Evolutionary conservation across 202 grass and related monocot genomes (phyloP).

Genomic region (Zoysia matrella): DNA sequence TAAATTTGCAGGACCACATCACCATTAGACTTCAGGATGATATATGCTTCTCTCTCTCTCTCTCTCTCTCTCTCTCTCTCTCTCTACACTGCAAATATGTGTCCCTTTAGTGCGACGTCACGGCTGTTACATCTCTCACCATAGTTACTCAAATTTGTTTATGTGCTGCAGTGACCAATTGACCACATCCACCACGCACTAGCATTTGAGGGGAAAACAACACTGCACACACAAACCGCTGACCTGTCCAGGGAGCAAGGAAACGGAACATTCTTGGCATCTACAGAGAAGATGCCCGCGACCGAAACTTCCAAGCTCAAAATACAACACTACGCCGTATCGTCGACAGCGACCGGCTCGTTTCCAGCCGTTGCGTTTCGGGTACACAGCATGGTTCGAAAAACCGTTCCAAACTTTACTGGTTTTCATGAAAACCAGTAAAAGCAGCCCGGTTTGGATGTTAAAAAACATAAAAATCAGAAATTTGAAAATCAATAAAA

Average conservation of each 20-base stretch:
- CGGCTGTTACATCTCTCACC: background rate
- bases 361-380: background rate
- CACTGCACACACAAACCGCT: slow-evolving; percentile 13
- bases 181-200: background rate
- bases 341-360: slow-evolving; percentile 42
- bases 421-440: too few species aligned
- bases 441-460: too few species aligned
- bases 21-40: background rate
- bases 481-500: too few species aligned
- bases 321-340: slow-evolving; percentile 26
- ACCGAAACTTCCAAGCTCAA: slow-evolving; percentile 39
- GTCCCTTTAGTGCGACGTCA: background rate
- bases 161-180: background rate
- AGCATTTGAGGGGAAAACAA: background rate
- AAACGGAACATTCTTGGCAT: slow-evolving; percentile 56
- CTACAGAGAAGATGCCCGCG: slow-evolving; percentile 28
- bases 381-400: background rate
- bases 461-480: too few species aligned
- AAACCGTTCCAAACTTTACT: too few species aligned
- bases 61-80: too few species aligned
- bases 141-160: background rate
- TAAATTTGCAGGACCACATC: background rate
- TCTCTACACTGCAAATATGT: background rate
- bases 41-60: too few species aligned
- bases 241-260: slow-evolving; percentile 16